These are phyloP conservation scores for Phytopythium mirpurense DNA, from an alignment of 352 stramenopile species.

Conservation along the genomic window DNA sequence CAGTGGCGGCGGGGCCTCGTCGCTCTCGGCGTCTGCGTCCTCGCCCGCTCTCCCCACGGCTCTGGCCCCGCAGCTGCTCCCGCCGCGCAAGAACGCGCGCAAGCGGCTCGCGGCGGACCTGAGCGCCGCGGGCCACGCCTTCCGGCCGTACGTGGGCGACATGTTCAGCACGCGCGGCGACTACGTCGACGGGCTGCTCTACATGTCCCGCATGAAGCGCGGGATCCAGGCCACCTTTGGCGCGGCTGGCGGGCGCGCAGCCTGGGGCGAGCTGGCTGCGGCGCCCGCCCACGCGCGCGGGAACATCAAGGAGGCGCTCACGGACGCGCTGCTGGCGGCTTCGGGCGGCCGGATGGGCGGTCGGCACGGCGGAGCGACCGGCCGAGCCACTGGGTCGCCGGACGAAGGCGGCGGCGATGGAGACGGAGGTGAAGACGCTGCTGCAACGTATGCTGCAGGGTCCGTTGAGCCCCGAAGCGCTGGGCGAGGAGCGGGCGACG, in stretches of 20 bases:
- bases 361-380: background rate
- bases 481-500: background rate
- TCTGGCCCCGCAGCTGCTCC: conserved; percentile 17
- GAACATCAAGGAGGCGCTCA: conserved; percentile 6
- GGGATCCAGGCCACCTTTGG: conserved; percentile 48
- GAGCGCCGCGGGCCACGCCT: conserved; percentile 27
- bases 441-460: no score
- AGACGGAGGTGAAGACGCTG: background rate
- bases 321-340: conserved; percentile 1
- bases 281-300: background rate
- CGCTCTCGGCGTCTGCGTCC: conserved; percentile 1
- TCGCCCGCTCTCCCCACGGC: background rate
- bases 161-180: conserved; percentile 77
- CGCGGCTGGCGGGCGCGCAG: background rate
- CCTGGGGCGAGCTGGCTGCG: background rate
- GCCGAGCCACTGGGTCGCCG: background rate
- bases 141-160: conserved; percentile 69
- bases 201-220: conserved; percentile 85
- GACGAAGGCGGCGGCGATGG: background rate
- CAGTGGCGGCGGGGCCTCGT: background rate
- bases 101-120: conserved; percentile 29
- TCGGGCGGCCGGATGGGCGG: conserved; percentile 3
- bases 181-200: conserved; percentile 83
- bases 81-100: conserved; percentile 35
- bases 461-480: background rate